phyloP scores from a whole-genome alignment of 2,329 filamentous ascomycete genomes.

The Cryphonectria parasitica region DNA sequence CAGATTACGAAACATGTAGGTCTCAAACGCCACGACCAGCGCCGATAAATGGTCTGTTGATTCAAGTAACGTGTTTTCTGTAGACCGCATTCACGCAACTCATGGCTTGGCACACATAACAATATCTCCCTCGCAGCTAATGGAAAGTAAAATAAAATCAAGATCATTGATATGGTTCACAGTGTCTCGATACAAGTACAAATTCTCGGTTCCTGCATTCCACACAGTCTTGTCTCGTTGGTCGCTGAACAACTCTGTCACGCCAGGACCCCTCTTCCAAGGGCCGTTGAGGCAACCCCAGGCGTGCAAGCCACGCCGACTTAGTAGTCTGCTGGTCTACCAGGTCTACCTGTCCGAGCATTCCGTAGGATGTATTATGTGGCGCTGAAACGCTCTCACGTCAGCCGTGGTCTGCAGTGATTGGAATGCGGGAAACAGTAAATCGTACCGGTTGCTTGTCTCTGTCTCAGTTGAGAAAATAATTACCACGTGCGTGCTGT shows the following conservation, averaged over 20 bases:
- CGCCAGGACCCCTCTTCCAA: background rate
- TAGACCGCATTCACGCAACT: background rate
- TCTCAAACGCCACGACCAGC: background rate
- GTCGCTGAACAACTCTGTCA: background rate
- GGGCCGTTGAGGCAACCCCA: background rate
- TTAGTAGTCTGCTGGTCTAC: background rate
- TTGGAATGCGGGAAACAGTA: background rate
- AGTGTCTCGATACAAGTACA: background rate
- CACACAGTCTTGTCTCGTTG: background rate
- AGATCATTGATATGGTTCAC: background rate
- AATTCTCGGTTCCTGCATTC: background rate
- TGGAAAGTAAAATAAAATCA: background rate
- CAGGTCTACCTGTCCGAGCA: background rate
- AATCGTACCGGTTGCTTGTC: background rate
- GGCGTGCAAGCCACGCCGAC: background rate
- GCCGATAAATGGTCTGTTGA: background rate
- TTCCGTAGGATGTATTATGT: constrained; percentile 1
- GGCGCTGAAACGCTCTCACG: background rate
- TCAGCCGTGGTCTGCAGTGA: background rate
- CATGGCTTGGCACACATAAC: background rate
- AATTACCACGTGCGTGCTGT: background rate
- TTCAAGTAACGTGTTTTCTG: background rate
- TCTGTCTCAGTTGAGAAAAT: background rate
- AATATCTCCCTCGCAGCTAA: background rate
- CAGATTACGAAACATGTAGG: background rate